Base-by-base conservation (phyloP, 2,329 filamentous ascomycete species). In the Fusarium cyanostomum region DNA sequence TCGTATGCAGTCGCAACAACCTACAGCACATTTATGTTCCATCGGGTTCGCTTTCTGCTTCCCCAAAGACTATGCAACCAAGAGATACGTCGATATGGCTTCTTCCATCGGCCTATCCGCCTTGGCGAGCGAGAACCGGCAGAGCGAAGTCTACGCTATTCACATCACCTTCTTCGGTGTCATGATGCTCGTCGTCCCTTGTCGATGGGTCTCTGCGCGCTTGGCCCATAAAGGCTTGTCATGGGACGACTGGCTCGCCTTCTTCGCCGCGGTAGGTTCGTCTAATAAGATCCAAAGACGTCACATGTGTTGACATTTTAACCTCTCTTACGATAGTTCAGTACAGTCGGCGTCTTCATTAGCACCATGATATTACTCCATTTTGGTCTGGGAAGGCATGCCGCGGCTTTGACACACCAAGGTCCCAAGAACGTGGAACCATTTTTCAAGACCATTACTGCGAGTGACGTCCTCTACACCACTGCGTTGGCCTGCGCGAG, bases 181-280 rank as follows among this genome's bases (percentile, higher is more conserved):
- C 2, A 39, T 58, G 55, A 42, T 58, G 31, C 26, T 56, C 1
- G 16, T 56, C 3, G 43, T 56, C 1, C 52, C 52, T 1, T 58
- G 43, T 8, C 43, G 43, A 0, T 51, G 31, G 7, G 21, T 33
- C 5, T 44, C 52, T 2, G 5, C 43, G 0, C 31, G 31, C 0
- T 9, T 56, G 10, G 12, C 43, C 0, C 33, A 56, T 1, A 59
- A 57, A 1, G 4, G 13, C 0, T 2, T 51, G 3, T 12, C 16
- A 0, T 44, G 52, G 52, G 37, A 56, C 4, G 52, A 58, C 12
- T 58, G 37, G 31, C 55, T 44, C 33, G 52, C 56, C 3, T 39
- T 38, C 3, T 57, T 51, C 11, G 55, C 52, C 4, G 38, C 52
- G 0, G 55, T 44, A 26, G n/a, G 31, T 18, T n/a, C 3, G 1